Conservation (phyloP, 2,329 filamentous ascomycete genomes). For the Aspergillus sp. region DNA sequence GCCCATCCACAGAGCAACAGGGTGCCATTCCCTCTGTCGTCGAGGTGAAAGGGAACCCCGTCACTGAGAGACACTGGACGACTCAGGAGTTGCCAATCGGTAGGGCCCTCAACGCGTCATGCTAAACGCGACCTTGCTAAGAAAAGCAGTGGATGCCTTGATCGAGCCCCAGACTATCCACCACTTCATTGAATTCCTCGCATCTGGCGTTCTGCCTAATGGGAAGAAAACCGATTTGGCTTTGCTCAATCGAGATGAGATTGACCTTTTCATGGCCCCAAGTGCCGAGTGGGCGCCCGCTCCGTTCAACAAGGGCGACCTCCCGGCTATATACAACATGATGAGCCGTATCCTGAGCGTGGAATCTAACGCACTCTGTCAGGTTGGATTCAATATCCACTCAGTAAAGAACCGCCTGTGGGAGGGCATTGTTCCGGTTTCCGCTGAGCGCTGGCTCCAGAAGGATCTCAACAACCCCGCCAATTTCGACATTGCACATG, state of each 20-base stretch:
- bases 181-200: not conserved
- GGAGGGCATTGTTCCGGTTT: slow-evolving; percentile 26
- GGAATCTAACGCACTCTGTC: slow-evolving; percentile 9
- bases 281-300: not conserved
- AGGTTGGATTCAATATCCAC: slow-evolving; percentile 26
- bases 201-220: not conserved
- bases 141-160: not conserved
- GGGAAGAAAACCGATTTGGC: not conserved
- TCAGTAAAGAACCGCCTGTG: slow-evolving; percentile 24
- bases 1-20: not conserved
- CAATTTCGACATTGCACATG: slow-evolving; percentile 22
- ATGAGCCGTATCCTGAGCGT: not conserved
- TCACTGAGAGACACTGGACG: not conserved
- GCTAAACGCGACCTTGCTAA: not conserved
- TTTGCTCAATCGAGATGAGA: not conserved
- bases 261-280: not conserved
- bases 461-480: slow-evolving; percentile 17
- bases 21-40: not conserved
- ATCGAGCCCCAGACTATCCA: not conserved
- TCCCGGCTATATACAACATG: not conserved
- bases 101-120: not conserved
- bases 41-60: not conserved
- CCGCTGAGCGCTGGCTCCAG: slow-evolving; percentile 22
- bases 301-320: not conserved
- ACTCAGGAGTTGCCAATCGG: not conserved